Evolutionary conservation across 805 yeast genomes (phyloP).

Genomic region (Candida krabiensis): DNA sequence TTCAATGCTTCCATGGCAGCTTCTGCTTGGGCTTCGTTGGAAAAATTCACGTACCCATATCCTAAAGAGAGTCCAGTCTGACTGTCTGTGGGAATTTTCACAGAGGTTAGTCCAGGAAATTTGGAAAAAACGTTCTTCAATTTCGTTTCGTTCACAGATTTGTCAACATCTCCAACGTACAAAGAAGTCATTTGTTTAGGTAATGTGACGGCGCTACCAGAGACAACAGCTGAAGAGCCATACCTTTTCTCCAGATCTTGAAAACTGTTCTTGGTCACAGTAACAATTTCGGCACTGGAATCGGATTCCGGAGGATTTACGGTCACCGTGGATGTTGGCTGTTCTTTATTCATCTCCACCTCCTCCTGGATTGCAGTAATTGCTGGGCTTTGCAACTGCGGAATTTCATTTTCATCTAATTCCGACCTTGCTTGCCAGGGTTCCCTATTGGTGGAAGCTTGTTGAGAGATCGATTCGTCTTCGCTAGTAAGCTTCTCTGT

Average conservation of each 20-base stretch:
- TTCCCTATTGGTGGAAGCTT: too few species aligned
- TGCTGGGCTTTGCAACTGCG: too few species aligned
- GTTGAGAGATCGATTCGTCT: too few species aligned
- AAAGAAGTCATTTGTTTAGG: conserved; percentile 33
- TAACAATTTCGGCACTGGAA: conserved; percentile 21
- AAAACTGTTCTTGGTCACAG: conserved; percentile 9
- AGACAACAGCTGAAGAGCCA: conserved; percentile 1
- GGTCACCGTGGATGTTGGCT: too few species aligned
- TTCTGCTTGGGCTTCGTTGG: conserved; percentile 48
- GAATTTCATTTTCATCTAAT: too few species aligned
- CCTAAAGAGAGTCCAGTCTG: conserved; percentile 59
- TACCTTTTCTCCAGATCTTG: background rate
- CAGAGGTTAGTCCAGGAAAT: conserved; percentile 50
- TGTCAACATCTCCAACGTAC: conserved; percentile 65
- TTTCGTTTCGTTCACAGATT: conserved; percentile 46
- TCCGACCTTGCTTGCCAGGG: too few species aligned
- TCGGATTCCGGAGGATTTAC: conserved; percentile 10
- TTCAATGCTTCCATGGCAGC: conserved; percentile 58
- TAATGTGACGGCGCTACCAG: background rate
- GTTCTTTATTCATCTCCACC: conserved; percentile 1
- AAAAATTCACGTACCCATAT: conserved; percentile 72
- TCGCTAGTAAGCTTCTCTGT: too few species aligned
- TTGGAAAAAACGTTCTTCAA: conserved; percentile 44
- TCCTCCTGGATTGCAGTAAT: background rate
- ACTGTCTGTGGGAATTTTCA: conserved; percentile 60